Evolutionary conservation across 2,329 filamentous ascomycete genomes (phyloP).

Genomic region (Trichoderma guizhouense): DNA sequence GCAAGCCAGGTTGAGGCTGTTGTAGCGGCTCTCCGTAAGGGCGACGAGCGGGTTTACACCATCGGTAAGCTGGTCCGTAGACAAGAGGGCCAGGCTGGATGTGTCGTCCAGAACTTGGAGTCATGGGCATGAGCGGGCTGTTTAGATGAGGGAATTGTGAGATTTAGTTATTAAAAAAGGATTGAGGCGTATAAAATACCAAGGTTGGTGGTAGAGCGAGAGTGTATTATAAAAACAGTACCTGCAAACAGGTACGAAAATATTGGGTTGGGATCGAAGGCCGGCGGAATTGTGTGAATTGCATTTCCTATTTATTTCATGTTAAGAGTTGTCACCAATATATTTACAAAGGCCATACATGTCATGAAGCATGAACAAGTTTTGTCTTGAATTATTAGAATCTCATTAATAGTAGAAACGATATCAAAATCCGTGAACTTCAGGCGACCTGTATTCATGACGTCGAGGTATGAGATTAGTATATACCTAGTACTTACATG

Average conservation of each 20-base stretch:
- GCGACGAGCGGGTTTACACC: conserved; percentile 68
- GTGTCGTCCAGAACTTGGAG: conserved; percentile 35
- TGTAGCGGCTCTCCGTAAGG: conserved; percentile 52
- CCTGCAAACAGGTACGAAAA: neutral
- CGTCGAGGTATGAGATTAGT: neutral
- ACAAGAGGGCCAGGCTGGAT: conserved; percentile 36
- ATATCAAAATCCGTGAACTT: too few relatives aligned
- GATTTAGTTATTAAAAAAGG: neutral
- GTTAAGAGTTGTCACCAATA: neutral
- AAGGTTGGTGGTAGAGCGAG: neutral
- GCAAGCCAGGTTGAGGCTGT: conserved; percentile 60
- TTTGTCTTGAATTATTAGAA: neutral
- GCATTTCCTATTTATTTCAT: neutral
- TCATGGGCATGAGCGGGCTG: conserved; percentile 27
- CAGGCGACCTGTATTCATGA: neutral
- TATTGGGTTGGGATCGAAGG: neutral
- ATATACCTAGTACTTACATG: neutral
- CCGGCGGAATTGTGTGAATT: neutral
- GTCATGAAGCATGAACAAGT: neutral
- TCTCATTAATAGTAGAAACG: neutral
- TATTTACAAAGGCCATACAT: neutral
- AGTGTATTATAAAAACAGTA: neutral
- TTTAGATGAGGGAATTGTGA: neutral
- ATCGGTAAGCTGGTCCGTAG: conserved; percentile 70
- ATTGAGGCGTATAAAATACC: conserved; percentile 7